Conservation (phyloP, 306 rosid species). For the Quercus glauca region DNA sequence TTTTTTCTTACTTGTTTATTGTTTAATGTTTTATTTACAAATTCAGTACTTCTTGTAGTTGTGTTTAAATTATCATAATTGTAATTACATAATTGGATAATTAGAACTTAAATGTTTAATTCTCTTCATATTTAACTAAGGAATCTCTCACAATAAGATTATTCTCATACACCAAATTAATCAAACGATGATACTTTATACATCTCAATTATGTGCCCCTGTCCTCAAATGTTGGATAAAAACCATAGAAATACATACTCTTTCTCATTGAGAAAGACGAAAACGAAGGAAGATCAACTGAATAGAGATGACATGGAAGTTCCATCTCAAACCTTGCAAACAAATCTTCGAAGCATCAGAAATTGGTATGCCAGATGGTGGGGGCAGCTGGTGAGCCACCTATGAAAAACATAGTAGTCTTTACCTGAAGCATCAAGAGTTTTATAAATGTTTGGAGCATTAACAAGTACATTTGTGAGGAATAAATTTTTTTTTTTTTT, state of each 20-base stretch:
- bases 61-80: no score
- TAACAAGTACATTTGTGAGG: no score
- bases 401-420: not conserved
- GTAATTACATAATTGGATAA: no score
- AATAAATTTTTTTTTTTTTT: no score
- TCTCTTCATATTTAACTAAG: no score
- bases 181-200: not conserved
- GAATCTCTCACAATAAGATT: not conserved
- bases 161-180: not conserved
- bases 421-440: no score
- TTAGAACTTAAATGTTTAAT: no score
- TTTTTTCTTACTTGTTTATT: no score
- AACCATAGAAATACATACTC: not conserved
- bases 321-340: constrained; percentile 40
- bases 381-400: no score
- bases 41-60: no score
- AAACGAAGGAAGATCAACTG: constrained; percentile 31
- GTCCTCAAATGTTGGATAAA: not conserved
- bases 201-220: not conserved
- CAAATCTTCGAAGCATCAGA: constrained; percentile 26
- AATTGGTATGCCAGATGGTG: constrained; percentile 30
- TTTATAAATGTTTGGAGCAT: no score
- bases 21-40: no score
- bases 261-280: constrained; percentile 25
- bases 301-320: constrained; percentile 32